A percentile compares a stretch with the other conserved stretches of the same genome.
These are phyloP conservation scores for Trichophyton benhamiae DNA, from an alignment of 2,329 filamentous ascomycete species.

Conservation along the genomic window DNA sequence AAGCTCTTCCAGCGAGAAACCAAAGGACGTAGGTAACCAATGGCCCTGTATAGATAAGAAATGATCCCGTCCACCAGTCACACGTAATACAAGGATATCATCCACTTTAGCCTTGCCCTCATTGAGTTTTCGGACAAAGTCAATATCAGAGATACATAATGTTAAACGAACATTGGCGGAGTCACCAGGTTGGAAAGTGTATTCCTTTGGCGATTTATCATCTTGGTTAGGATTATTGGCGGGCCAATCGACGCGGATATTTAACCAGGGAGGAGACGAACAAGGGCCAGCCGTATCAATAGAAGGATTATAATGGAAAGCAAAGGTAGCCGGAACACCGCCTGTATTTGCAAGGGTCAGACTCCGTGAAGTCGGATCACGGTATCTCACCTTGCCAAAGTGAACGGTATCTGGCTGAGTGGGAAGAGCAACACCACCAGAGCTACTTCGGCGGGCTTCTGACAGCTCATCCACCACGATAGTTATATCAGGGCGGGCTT, in stretches of 20 bases:
- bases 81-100: constrained; percentile 75
- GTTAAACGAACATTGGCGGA: constrained; percentile 59
- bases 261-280: constrained; percentile 55
- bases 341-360: constrained; percentile 90
- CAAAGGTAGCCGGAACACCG: constrained; percentile 63
- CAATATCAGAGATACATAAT: constrained; percentile 51
- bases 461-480: constrained; percentile 57
- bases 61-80: constrained; percentile 74
- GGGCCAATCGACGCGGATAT: constrained; percentile 49
- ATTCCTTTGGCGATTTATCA: constrained; percentile 30
- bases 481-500: constrained; percentile 69
- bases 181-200: constrained; percentile 73
- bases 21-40: constrained; percentile 75
- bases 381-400: constrained; percentile 63
- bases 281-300: constrained; percentile 32
- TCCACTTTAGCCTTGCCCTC: constrained; percentile 55
- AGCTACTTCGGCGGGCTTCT: constrained; percentile 9
- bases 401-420: constrained; percentile 49
- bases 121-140: constrained; percentile 59
- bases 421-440: constrained; percentile 26
- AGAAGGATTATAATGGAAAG: constrained; percentile 61
- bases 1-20: constrained; percentile 75
- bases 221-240: constrained; percentile 24
- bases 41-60: constrained; percentile 69
- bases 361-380: constrained; percentile 51